Conservation (phyloP, 768 basidiomycete species). For the Gautieria morchelliformis region DNA sequence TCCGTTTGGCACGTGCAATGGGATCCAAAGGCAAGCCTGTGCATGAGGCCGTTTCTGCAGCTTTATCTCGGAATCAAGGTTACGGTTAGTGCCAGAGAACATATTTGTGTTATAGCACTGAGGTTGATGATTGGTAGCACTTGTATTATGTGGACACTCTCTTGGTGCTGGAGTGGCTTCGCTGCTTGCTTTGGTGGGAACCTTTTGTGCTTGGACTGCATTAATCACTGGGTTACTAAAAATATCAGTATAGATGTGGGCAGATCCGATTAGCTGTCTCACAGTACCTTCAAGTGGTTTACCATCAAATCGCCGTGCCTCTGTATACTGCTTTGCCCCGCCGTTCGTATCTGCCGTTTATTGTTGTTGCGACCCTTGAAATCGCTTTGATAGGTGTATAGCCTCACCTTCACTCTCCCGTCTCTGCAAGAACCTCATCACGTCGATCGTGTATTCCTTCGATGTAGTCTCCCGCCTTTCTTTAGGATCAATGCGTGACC, state of each 20-base stretch:
- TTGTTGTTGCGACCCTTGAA: neutral
- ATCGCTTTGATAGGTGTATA: conserved; percentile 37
- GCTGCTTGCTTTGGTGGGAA: conserved; percentile 58
- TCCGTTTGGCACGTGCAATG: conserved; percentile 72
- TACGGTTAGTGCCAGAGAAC: conserved; percentile 40
- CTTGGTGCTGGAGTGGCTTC: conserved; percentile 77
- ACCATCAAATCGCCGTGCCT: conserved; percentile 53
- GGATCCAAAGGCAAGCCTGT: conserved; percentile 69
- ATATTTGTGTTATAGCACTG: too few species aligned
- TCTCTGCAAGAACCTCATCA: conserved; percentile 53
- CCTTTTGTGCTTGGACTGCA: neutral
- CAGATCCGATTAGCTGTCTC: conserved; percentile 67
- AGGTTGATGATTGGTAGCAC: conserved; percentile 28
- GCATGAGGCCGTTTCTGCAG: conserved; percentile 62
- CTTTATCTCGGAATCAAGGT: conserved; percentile 55
- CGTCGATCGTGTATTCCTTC: conserved; percentile 75
- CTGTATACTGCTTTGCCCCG: conserved; percentile 72
- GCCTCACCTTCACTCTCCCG: conserved; percentile 50
- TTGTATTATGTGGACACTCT: conserved; percentile 76
- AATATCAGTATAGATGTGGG: conserved; percentile 57
- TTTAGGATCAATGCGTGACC: conserved; percentile 66
- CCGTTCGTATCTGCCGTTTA: conserved; percentile 39
- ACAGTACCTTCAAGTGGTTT: conserved; percentile 52
- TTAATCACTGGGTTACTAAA: neutral
- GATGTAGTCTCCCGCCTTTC: conserved; percentile 75